Evolutionary conservation across 805 yeast genomes (phyloP), one percentile per base, ranked within the genome.

Genomic region (Starmerella powellii): DNA sequence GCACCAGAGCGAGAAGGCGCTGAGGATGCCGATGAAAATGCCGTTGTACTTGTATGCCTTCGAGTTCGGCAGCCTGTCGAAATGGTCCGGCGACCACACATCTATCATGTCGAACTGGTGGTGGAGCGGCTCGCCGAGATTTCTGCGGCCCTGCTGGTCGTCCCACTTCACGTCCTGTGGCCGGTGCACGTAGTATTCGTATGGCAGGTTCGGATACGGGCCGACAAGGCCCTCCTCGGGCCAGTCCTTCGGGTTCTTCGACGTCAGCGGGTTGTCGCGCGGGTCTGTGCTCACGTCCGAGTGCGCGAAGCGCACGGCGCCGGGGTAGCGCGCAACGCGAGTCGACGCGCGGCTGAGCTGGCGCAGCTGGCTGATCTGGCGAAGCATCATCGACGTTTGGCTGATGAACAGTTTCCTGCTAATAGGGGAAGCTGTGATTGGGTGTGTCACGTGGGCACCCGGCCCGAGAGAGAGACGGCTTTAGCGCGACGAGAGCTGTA

Each of bases 1-100:
- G 53, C 56, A 53, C 31, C 27, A 41, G 17, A 41, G 41, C 26
- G 50, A 39, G 41, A 53, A 53, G 13, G 38, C 50, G 60, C 72
- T 63, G 40, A 69, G 50, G 28, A 47, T 27, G 37, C 50, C 51
- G n/a, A 70, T 76, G 54, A 79, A 72, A 61, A 79, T 79, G 23
- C 49, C 44, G 49, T 76, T 71, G 59, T 74, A 74, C 52, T 62
- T 68, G 40, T 76, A 60, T 1, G 94, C 93, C 26, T 73, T 70
- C 35, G 61, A 57, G 61, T 80, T 79, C 31, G 72, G 64, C 27
- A 76, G 80, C 30, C 66, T 60, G 52, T 76, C 75, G 59, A 68
- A 74, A 56, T 76, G 71, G 56, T 83, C 93, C 11, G 94, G 91
- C 8, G 94, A 73, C 94, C 94, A 83, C 69, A 81, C 71, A 60